Conservation (phyloP, 2,329 filamentous ascomycete genomes). For the Aspergillus vadensis region DNA sequence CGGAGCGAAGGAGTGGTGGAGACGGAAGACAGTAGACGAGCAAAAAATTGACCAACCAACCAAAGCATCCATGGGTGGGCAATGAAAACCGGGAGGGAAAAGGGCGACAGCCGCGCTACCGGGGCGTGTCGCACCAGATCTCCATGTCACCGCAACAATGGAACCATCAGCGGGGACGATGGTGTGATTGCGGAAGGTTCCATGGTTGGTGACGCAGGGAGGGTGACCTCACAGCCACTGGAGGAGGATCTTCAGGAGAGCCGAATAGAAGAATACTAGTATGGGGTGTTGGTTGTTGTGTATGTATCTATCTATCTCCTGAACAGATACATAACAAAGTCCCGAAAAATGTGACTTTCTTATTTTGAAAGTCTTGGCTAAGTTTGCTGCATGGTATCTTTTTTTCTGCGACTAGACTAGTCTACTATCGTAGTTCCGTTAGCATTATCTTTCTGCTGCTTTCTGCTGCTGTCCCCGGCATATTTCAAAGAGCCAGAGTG, state of each 20-base stretch:
- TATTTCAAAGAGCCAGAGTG: too few relatives aligned
- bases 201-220: background rate
- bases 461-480: too few relatives aligned
- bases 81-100: constrained; percentile 27
- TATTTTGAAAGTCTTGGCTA: too few relatives aligned
- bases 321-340: too few relatives aligned
- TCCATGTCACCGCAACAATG: constrained; percentile 25
- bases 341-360: too few relatives aligned
- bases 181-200: constrained; percentile 24
- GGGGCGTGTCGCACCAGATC: constrained; percentile 17
- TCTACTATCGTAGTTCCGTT: too few relatives aligned
- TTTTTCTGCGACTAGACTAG: too few relatives aligned
- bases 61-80: constrained; percentile 3
- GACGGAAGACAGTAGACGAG: constrained; percentile 10
- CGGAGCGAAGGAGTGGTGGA: constrained; percentile 7
- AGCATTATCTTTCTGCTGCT: too few relatives aligned
- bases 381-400: too few relatives aligned
- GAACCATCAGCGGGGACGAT: constrained; percentile 27
- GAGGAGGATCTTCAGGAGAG: background rate
- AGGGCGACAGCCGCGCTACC: constrained; percentile 18
- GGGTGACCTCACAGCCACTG: background rate
- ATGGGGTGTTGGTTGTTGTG: too few relatives aligned
- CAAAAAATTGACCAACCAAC: background rate
- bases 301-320: too few relatives aligned
- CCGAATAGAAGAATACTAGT: too few relatives aligned